phyloP scores from a whole-genome alignment of 345 rosid species.

The Salix purpurea region DNA sequence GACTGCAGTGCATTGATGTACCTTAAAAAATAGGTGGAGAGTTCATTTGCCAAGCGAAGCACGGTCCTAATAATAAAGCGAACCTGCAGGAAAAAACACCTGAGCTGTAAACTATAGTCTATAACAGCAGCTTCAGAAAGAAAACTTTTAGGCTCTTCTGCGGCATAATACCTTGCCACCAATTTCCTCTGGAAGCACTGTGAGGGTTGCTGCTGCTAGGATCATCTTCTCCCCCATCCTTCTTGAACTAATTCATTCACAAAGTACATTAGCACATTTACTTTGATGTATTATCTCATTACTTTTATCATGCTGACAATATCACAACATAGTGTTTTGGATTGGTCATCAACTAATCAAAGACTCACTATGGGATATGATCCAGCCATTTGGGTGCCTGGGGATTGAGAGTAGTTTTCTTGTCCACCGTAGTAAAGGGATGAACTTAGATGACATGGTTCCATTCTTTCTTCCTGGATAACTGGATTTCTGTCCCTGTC shows the following conservation, averaged over 20 bases:
- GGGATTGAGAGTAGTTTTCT: slow-evolving; percentile 50
- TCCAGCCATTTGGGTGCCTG: slow-evolving; percentile 30
- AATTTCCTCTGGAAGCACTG: slow-evolving; percentile 78
- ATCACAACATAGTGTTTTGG: slow-evolving; percentile 5
- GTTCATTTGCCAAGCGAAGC: slow-evolving; percentile 22
- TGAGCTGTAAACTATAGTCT: slow-evolving; percentile 1
- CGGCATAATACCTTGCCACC: slow-evolving; percentile 76
- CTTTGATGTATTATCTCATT: background rate
- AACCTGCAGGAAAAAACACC: slow-evolving; percentile 48
- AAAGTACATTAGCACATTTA: background rate
- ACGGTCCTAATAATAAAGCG: slow-evolving; percentile 67
- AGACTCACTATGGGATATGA: slow-evolving; percentile 53
- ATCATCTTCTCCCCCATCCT: slow-evolving; percentile 53
- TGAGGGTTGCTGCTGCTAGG: slow-evolving; percentile 52
- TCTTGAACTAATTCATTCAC: slow-evolving; percentile 42
- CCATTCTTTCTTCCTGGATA: slow-evolving; percentile 45
- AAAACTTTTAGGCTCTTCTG: background rate
- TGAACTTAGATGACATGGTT: slow-evolving; percentile 76
- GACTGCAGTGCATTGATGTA: background rate
- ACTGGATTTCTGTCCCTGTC: slow-evolving; percentile 31
- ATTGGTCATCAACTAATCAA: background rate
- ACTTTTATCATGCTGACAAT: background rate
- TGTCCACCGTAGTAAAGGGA: slow-evolving; percentile 87
- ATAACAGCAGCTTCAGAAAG: background rate
- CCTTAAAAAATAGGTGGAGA: slow-evolving; percentile 27